Percentiles rank a stretch among this genome's conserved stretches.
Evolutionary conservation across 2,329 filamentous ascomycete genomes (phyloP).

Genomic region (Leptographium lundbergii): DNA sequence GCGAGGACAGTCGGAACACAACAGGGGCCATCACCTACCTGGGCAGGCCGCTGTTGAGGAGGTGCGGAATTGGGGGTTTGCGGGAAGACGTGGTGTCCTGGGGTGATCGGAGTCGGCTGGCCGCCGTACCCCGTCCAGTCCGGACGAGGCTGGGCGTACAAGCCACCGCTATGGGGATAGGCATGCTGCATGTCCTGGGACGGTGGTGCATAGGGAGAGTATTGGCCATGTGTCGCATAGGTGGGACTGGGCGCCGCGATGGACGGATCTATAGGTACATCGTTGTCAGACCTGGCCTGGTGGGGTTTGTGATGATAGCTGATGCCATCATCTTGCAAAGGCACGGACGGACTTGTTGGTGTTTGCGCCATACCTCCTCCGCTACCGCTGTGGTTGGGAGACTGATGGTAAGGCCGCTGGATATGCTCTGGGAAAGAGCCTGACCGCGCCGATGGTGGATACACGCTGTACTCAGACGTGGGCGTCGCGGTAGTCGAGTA

Average conservation of each 20-base stretch:
- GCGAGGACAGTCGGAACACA: constrained; percentile 11
- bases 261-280: constrained; percentile 98
- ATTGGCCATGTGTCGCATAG: constrained; percentile 57
- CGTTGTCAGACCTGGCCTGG: constrained; percentile 84
- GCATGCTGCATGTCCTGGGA: constrained; percentile 77
- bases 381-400: constrained; percentile 60
- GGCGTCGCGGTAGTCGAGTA: constrained; percentile 72
- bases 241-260: constrained; percentile 88
- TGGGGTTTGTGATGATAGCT: constrained; percentile 54
- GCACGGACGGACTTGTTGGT: constrained; percentile 92
- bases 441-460: constrained; percentile 64
- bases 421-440: constrained; percentile 80
- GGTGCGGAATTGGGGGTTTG: constrained; percentile 43
- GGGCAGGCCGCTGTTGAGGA: constrained; percentile 41
- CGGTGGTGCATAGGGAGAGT: constrained; percentile 75
- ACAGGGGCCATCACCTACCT: constrained; percentile 34
- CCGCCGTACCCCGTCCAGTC: constrained; percentile 62
- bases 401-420: constrained; percentile 70
- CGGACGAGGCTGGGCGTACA: constrained; percentile 59
- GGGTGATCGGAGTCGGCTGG: constrained; percentile 35
- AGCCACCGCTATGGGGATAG: constrained; percentile 49
- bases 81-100: constrained; percentile 40
- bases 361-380: constrained; percentile 89
- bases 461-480: constrained; percentile 77
- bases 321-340: constrained; percentile 74